phyloP scores from a whole-genome alignment of 495 filamentous ascomycete species.

The Podospora sp. region DNA sequence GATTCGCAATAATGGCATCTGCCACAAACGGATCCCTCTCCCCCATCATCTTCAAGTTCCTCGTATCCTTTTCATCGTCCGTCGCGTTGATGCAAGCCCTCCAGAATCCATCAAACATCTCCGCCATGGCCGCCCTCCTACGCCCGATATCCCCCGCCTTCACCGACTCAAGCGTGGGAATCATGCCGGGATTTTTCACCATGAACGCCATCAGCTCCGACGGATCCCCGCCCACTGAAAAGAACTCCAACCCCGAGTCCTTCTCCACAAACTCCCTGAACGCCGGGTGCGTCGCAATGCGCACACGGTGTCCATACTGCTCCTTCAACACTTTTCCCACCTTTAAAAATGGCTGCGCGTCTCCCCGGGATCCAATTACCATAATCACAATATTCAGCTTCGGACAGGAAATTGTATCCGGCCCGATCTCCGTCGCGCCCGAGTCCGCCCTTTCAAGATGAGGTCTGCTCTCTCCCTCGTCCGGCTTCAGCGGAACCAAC shows the following conservation, averaged over 20 bases:
- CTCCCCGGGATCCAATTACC: constrained; percentile 77
- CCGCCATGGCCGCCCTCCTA: constrained; percentile 66
- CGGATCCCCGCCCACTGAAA: constrained; percentile 77
- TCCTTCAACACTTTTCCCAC: constrained; percentile 65
- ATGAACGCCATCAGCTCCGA: constrained; percentile 82
- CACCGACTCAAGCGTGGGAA: constrained; percentile 69
- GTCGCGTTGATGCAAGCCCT: constrained; percentile 68
- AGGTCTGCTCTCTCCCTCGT: constrained; percentile 16
- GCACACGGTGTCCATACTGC: constrained; percentile 70
- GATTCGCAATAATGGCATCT: constrained; percentile 83
- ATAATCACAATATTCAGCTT: constrained; percentile 77
- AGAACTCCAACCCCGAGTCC: constrained; percentile 73
- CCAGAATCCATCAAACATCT: constrained; percentile 80
- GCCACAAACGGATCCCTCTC: constrained; percentile 67
- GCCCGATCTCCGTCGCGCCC: constrained; percentile 19
- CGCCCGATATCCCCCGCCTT: constrained; percentile 68
- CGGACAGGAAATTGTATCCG: constrained; percentile 39
- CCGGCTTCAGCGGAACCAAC: constrained; percentile 31
- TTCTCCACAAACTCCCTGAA: constrained; percentile 70
- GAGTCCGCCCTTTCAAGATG: constrained; percentile 28
- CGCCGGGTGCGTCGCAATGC: constrained; percentile 73
- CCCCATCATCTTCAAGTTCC: constrained; percentile 59
- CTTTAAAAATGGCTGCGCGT: constrained; percentile 75
- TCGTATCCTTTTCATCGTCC: constrained; percentile 56
- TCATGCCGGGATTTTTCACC: constrained; percentile 82